phyloP scores from a whole-genome alignment of 345 rosid genomes.

The Psidium guajava region DNA sequence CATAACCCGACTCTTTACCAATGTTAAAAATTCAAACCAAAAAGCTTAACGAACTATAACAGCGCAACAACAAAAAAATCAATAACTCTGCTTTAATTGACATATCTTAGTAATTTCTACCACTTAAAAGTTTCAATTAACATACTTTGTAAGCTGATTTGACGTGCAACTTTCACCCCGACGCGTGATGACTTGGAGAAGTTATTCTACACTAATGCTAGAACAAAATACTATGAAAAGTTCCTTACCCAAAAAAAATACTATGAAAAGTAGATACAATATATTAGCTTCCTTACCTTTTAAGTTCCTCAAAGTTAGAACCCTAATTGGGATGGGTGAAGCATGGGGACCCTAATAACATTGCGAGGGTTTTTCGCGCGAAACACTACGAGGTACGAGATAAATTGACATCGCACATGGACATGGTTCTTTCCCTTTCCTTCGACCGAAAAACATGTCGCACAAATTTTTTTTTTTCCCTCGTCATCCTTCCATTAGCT shows the following conservation, averaged over 20 bases:
- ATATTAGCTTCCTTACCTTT: background rate
- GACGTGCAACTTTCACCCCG: background rate
- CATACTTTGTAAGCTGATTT: background rate
- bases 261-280: background rate
- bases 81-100: background rate
- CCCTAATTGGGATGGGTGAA: conserved; percentile 3
- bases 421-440: background rate
- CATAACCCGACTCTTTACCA: fast-evolving
- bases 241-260: too few relatives aligned
- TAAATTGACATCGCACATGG: background rate
- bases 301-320: background rate
- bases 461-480: background rate
- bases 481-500: background rate
- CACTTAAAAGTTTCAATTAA: background rate
- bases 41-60: background rate
- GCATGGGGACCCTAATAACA: background rate
- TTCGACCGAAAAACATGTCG: background rate
- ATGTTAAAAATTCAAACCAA: background rate
- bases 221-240: background rate
- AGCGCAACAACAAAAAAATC: background rate
- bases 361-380: background rate
- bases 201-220: background rate
- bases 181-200: background rate
- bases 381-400: background rate
- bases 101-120: background rate